Evolutionary conservation across 1,139 yeast species (phyloP), one percentile per base, ranked within the genome.

Genomic region (Yamadazyma trypodendri): DNA sequence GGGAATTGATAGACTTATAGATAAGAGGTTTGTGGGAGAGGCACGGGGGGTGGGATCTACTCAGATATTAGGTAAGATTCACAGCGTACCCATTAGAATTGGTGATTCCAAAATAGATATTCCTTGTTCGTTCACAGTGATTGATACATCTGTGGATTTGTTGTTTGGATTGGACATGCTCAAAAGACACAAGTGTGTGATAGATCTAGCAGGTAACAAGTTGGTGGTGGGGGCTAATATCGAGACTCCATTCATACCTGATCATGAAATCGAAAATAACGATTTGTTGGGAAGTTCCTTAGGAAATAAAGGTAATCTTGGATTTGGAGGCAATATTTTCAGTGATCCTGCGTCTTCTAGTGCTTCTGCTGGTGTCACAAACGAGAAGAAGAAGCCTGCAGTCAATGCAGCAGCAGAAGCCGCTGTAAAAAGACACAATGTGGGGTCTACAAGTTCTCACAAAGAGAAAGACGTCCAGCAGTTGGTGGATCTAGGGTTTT

Each of bases 31-130:
- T 58, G 71, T 70, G 35, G 96, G 96, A 17, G 79, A 81, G 50
- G 97, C 96, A 2, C 68, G 78, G 45, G 99, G 98, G 24, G 97
- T 92, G 5, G 99, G 98, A 1, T 73, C 82, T 1, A 81, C 86
- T 31, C 73, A 77, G 45, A 86, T 88, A 38, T 60, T 80, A 23
- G 99, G 98, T 4, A 75, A 86, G 42, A 84, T 94, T 34, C 97
- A 92, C 57, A 82, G 89, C 49, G 95, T 89, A 0, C 96, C 95
- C 17, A 75, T 92, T 32, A 81, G 81, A 45, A 80, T 92, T 25
- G 96, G 88, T 14, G 72, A 68, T 31, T 63, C 72, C 1, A 48
- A 55, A 10, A 52, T 65, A 22, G 72, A 69, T 33, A 66, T 77
- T 28, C 92, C 96, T 1, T 87, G 96, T 53, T 77, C 92, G 18